These are phyloP conservation scores for Hypoxylon sp. DNA, from an alignment of 2,329 filamentous ascomycete genomes.

Conservation along the genomic window DNA sequence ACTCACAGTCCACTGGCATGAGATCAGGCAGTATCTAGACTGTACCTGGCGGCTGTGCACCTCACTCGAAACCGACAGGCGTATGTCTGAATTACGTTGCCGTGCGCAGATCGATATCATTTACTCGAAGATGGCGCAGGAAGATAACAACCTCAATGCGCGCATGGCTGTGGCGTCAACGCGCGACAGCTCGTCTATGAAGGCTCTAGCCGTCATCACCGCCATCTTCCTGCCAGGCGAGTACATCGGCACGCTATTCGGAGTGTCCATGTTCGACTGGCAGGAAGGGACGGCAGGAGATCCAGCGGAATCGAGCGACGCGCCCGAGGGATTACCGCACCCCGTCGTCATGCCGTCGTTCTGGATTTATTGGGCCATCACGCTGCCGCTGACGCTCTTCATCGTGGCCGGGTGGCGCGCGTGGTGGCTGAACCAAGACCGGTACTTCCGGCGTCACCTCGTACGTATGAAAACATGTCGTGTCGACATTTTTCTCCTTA, in stretches of 20 bases:
- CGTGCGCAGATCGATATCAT: slow-evolving; percentile 62
- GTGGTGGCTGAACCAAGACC: slow-evolving; percentile 62
- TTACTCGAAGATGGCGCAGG: slow-evolving; percentile 62
- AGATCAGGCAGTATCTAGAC: slow-evolving; percentile 61
- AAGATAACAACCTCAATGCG: slow-evolving; percentile 63
- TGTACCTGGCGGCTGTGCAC: slow-evolving; percentile 58
- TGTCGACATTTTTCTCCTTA: too few relatives aligned
- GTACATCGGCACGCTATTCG: slow-evolving; percentile 60
- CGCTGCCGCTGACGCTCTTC: slow-evolving; percentile 57
- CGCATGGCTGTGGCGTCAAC: slow-evolving; percentile 82
- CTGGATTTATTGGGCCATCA: slow-evolving; percentile 61
- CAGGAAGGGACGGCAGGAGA: slow-evolving; percentile 46
- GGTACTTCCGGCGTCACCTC: slow-evolving; percentile 59
- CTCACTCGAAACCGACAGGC: slow-evolving; percentile 59
- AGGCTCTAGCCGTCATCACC: slow-evolving; percentile 61
- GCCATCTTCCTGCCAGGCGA: slow-evolving; percentile 62
- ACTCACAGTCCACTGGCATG: slow-evolving; percentile 58
- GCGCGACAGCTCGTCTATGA: slow-evolving; percentile 63
- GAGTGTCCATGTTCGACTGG: slow-evolving; percentile 62
- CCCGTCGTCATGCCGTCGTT: slow-evolving; percentile 56
- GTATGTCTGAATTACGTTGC: slow-evolving; percentile 60
- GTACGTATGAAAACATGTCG: too few relatives aligned
- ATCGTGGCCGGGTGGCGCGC: slow-evolving; percentile 59
- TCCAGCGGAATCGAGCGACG: slow-evolving; percentile 51
- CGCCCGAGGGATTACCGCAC: slow-evolving; percentile 44